A percentile compares a stretch with the other conserved stretches of the same genome.
Conservation (phyloP, 441 rosid genomes). For the Biscutella auriculata region DNA sequence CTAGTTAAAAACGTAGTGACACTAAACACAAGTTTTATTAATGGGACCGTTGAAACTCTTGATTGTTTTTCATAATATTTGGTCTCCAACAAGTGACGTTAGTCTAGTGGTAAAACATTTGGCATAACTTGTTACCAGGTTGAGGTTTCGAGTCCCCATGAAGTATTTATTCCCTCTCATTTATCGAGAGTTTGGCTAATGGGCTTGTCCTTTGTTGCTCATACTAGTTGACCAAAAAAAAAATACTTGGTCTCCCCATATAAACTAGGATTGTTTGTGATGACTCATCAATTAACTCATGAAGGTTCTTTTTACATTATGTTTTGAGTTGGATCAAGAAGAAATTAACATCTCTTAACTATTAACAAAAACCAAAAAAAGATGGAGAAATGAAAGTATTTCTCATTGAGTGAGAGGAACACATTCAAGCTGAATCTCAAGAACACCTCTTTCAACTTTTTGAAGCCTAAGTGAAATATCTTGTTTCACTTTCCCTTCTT, state of each 20-base stretch:
- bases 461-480: constrained; percentile 68
- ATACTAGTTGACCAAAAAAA: no score
- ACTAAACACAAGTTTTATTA: no score
- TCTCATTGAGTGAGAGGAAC: constrained; percentile 75
- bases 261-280: constrained; percentile 2
- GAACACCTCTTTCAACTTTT: constrained; percentile 79
- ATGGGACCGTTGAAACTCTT: not conserved
- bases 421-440: constrained; percentile 84
- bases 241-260: no score
- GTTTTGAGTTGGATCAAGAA: constrained; percentile 5
- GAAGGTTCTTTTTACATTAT: constrained; percentile 4
- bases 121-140: no score
- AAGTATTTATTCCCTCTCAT: no score
- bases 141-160: no score
- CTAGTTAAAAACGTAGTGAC: no score
- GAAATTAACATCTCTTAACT: constrained; percentile 13
- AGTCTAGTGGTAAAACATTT: no score
- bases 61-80: not conserved
- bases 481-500: constrained; percentile 73
- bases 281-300: not conserved
- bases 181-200: no score
- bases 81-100: no score
- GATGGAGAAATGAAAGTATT: not conserved
- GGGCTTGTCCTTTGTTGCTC: no score
- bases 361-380: not conserved